Evolutionary conservation across 306 rosid species (phyloP).

Genomic region (Sicyos baderoa): DNA sequence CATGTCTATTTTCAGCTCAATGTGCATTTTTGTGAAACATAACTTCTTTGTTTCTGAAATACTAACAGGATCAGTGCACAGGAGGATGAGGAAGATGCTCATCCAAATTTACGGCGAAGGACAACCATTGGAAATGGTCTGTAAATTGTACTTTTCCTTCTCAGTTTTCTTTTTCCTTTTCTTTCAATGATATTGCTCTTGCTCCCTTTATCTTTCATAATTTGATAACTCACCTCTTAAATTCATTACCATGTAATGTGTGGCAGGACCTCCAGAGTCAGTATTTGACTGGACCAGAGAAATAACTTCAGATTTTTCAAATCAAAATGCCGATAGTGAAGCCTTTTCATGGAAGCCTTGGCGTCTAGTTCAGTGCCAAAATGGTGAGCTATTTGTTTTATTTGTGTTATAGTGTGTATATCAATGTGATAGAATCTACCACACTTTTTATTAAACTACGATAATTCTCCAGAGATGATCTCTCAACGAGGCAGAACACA

Average conservation of each 20-base stretch:
- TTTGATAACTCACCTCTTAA: not conserved
- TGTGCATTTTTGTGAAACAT: not conserved
- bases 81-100: constrained; percentile 90
- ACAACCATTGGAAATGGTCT: constrained; percentile 93
- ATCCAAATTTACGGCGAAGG: constrained; percentile 62
- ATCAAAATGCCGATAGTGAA: constrained; percentile 67
- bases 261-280: constrained; percentile 87
- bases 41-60: constrained; percentile 11
- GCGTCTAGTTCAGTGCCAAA: constrained; percentile 96
- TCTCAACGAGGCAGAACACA: too few relatives aligned
- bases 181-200: not conserved
- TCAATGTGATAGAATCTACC: too few relatives aligned
- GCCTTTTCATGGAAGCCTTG: constrained; percentile 92
- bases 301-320: constrained; percentile 67
- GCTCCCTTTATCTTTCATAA: not conserved
- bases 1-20: not conserved
- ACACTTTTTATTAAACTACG: too few relatives aligned
- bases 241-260: constrained; percentile 13
- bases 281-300: constrained; percentile 88
- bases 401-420: constrained; percentile 19
- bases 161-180: not conserved
- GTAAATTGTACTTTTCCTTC: constrained; percentile 23
- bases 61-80: constrained; percentile 76
- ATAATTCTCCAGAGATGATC: too few relatives aligned
- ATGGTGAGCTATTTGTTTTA: constrained; percentile 37